These are phyloP conservation scores for Sisymbrium irio DNA, from an alignment of 345 rosid genomes.

Conservation along the genomic window DNA sequence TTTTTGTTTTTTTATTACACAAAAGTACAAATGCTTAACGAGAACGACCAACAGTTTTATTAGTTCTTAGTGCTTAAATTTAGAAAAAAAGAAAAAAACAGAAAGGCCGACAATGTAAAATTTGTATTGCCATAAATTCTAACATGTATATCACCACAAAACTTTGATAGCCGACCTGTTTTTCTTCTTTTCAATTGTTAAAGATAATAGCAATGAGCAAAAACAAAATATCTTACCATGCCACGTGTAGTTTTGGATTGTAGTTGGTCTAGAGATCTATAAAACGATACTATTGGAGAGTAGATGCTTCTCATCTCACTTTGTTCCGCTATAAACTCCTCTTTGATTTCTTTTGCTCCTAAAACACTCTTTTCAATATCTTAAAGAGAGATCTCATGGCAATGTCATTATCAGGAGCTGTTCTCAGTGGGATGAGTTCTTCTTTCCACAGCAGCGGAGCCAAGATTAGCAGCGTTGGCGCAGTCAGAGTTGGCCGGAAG, in stretches of 20 bases:
- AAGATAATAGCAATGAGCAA: not conserved
- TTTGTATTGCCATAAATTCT: not conserved
- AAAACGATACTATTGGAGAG: conserved; percentile 3
- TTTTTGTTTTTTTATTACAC: conserved; percentile 8
- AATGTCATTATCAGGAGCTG: conserved; percentile 32
- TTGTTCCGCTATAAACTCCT: not conserved
- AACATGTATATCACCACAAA: conserved; percentile 21
- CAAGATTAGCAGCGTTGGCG: not conserved
- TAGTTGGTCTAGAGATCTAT: conserved; percentile 15
- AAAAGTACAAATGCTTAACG: not conserved
- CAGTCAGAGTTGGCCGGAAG: conserved; percentile 15
- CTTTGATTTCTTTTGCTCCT: not conserved
- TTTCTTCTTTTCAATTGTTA: not conserved
- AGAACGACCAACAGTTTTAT: not conserved
- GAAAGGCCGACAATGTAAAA: not conserved
- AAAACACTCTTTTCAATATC: not conserved
- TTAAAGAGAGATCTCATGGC: conserved; percentile 8
- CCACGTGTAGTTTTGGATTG: conserved; percentile 20
- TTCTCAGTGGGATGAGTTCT: conserved; percentile 20
- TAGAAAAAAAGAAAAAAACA: conserved; percentile 10
- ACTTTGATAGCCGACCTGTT: conserved; percentile 20
- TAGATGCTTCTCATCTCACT: conserved; percentile 18
- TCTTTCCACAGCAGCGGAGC: conserved; percentile 12
- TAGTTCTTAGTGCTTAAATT: not conserved
- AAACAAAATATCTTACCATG: conserved; percentile 10